Evolutionary conservation across 768 basidiomycete species (phyloP).

Genomic region (Gymnopilus junonius): DNA sequence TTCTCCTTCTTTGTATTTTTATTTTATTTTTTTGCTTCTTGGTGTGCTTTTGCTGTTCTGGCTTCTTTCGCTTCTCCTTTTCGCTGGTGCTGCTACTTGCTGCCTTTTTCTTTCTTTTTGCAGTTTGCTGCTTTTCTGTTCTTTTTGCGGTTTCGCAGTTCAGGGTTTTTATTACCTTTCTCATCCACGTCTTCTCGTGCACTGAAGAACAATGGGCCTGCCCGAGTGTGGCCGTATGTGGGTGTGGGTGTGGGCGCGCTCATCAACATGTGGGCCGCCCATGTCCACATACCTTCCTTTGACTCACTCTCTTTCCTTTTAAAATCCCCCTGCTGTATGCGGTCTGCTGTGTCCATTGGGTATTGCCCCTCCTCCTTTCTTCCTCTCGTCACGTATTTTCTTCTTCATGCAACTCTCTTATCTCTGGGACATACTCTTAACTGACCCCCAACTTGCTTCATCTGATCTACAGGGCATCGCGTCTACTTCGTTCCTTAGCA

Average conservation of each 20-base stretch:
- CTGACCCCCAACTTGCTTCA: neutral
- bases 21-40: neutral
- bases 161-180: too few relatives aligned
- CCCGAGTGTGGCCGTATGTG: neutral
- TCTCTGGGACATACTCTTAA: neutral
- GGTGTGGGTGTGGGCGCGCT: too few relatives aligned
- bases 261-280: neutral
- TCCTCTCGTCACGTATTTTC: conserved; percentile 2
- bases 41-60: too few relatives aligned
- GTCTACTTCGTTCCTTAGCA: conserved; percentile 38
- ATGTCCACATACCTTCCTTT: neutral
- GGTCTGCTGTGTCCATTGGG: too few relatives aligned
- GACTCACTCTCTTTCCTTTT: neutral
- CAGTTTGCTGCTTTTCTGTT: neutral
- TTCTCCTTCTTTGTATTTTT: conserved; percentile 1
- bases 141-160: too few relatives aligned
- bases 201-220: too few relatives aligned
- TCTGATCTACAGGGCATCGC: neutral
- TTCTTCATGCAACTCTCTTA: neutral
- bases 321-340: too few relatives aligned
- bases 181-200: too few relatives aligned
- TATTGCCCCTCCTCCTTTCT: neutral
- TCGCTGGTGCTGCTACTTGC: neutral
- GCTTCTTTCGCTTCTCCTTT: neutral
- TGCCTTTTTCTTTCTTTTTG: neutral